Base-by-base conservation (phyloP, 352 stramenopile species). In the Globisporangium parvum region DNA sequence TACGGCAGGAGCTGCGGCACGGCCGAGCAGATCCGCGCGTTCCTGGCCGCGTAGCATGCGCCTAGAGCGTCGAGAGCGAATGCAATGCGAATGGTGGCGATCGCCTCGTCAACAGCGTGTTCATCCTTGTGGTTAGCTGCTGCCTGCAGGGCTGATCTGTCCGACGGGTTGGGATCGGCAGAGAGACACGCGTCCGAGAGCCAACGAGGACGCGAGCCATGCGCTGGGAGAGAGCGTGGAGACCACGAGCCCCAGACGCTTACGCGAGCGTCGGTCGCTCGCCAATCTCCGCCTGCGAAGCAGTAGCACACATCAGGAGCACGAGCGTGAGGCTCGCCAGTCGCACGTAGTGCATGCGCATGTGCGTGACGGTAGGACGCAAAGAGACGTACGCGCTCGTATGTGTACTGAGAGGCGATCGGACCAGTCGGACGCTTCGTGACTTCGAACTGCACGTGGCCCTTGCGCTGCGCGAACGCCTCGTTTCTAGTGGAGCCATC, bases 191-290 rank as follows among this genome's bases (percentile, higher is more conserved):
- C n/a, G 26, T 31, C 26, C 6, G 3, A 31, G 26, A 31, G 3
- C 26, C 26, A 31, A 2, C 26, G 6, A 31, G 6, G 26, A 6
- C 26, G 26, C 26, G 26, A 6, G 26, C 26, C 3, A 31, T 31
- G 26, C 26, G 26, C 26, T 31, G 6, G 26, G 3, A 31, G 26
- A 31, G 26, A 31, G 41, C 23, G 12, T 8, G 41, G 20, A n/a
- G 2, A n/a, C 15, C 1, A 35, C 20, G 44, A 8, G 18, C 15
- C n/a, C 14, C 23, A 41, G 18, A 35, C 6, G 11, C 59, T 62
- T 84, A 67, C 59, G 69, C 66, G 12, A 87, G 71, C 48, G 75
- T 67, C 47, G 80, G 77, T 66, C 74, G 74, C 57, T 88, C 76
- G 55, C 80, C 77, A 39, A 88, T 71, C 49, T 88, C 78, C 39